These are phyloP conservation scores for Cucurbita ficifolia DNA, from an alignment of 306 rosid genomes.

Conservation along the genomic window DNA sequence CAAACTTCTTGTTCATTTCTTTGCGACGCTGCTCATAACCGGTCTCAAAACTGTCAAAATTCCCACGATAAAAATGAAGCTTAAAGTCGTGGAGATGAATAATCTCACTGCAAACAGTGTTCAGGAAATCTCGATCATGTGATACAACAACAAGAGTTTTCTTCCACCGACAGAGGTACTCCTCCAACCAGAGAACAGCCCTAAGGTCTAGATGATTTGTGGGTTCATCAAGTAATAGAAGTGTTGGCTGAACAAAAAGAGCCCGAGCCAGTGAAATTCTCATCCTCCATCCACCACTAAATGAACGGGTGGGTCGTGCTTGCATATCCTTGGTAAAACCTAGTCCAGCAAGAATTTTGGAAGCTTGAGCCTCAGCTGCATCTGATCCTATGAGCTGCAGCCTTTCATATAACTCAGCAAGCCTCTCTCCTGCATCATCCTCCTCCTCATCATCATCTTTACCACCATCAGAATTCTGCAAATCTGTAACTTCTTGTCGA, in stretches of 20 bases:
- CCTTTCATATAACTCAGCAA: conserved; percentile 45
- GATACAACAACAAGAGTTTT: conserved; percentile 65
- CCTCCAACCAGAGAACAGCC: conserved; percentile 73
- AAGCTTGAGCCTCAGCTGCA: conserved; percentile 65
- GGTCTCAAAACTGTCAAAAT: conserved; percentile 56
- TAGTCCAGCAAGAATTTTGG: conserved; percentile 70
- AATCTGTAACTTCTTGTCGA: conserved; percentile 43
- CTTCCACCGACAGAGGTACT: conserved; percentile 67
- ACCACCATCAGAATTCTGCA: conserved; percentile 33
- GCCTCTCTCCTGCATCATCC: conserved; percentile 47
- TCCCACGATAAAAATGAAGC: conserved; percentile 67
- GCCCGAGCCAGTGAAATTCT: conserved; percentile 46
- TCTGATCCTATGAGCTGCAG: conserved; percentile 53
- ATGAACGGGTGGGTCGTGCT: conserved; percentile 49
- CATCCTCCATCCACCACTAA: conserved; percentile 70
- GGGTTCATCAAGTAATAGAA: conserved; percentile 40
- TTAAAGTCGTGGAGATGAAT: conserved; percentile 66
- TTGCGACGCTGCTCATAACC: conserved; percentile 74
- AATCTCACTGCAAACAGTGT: conserved; percentile 49
- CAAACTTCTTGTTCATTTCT: conserved; percentile 62
- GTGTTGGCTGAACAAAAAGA: conserved; percentile 62
- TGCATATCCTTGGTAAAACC: conserved; percentile 75
- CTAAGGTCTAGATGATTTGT: conserved; percentile 46
- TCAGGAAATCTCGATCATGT: conserved; percentile 61
- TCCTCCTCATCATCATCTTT: conserved; percentile 17